These are phyloP conservation scores for Neofusicoccum umdonicola DNA, from an alignment of 2,329 filamentous ascomycete genomes.

Conservation along the genomic window DNA sequence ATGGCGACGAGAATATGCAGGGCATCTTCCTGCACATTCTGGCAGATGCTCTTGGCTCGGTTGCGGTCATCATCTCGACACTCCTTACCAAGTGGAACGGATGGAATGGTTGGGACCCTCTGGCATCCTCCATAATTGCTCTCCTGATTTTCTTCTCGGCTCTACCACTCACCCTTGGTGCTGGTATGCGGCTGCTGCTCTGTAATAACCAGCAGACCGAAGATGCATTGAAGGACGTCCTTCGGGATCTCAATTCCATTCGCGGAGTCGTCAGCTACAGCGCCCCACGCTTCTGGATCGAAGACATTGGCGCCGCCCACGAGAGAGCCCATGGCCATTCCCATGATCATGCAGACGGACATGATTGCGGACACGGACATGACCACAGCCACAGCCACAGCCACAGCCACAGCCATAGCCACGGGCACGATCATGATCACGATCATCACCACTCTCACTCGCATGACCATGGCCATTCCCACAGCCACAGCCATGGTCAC, in stretches of 20 bases:
- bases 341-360: constrained; percentile 26
- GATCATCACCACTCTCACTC: constrained; percentile 30
- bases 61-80: constrained; percentile 91
- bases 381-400: constrained; percentile 28
- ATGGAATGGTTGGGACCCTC: constrained; percentile 91
- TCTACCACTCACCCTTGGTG: constrained; percentile 80
- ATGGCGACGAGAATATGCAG: constrained; percentile 96
- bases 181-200: constrained; percentile 77
- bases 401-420: constrained; percentile 41
- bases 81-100: constrained; percentile 80
- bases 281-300: constrained; percentile 89
- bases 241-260: constrained; percentile 78
- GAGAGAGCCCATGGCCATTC: constrained; percentile 37
- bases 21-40: constrained; percentile 95
- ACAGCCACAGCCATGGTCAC: constrained; percentile 28
- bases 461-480: constrained; percentile 20
- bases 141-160: constrained; percentile 91
- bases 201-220: constrained; percentile 82
- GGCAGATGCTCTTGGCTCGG: constrained; percentile 90
- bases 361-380: constrained; percentile 27
- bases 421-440: constrained; percentile 37
- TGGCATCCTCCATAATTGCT: constrained; percentile 91
- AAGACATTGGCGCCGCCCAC: constrained; percentile 58
- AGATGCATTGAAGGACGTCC: constrained; percentile 80
- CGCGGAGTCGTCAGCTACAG: constrained; percentile 82